Evolutionary conservation across 1,139 yeast genomes (phyloP).

Genomic region (Suzukiozyma palmioleophila): DNA sequence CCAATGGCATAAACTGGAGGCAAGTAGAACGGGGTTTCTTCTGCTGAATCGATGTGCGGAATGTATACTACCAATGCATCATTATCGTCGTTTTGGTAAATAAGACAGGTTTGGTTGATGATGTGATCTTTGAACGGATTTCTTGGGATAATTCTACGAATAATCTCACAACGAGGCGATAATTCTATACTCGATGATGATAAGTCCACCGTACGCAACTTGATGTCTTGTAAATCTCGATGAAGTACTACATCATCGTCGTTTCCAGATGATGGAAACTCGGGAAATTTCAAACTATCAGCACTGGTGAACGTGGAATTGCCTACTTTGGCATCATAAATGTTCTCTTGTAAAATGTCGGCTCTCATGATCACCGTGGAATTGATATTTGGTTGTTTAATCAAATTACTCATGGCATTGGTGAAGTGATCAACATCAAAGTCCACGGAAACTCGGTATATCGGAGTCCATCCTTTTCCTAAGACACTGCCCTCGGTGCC

Average conservation of each 20-base stretch:
- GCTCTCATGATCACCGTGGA: conserved; percentile 89
- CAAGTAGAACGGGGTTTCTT: conserved; percentile 78
- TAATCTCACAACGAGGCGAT: conserved; percentile 47
- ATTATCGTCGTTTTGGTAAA: conserved; percentile 24
- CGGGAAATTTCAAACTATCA: conserved; percentile 28
- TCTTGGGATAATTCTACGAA: conserved; percentile 81
- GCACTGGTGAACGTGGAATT: conserved; percentile 32
- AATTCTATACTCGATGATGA: conserved; percentile 24
- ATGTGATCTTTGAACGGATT: conserved; percentile 83
- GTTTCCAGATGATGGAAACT: conserved; percentile 22
- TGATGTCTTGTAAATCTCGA: conserved; percentile 52
- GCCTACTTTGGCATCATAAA: conserved; percentile 35
- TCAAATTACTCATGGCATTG: conserved; percentile 74
- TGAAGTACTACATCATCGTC: conserved; percentile 36
- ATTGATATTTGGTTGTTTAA: conserved; percentile 84
- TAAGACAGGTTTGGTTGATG: conserved; percentile 78
- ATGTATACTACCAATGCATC: conserved; percentile 59
- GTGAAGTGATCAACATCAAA: conserved; percentile 56
- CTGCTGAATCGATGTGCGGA: conserved; percentile 63
- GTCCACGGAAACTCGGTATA: conserved; percentile 42
- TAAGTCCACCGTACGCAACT: conserved; percentile 45
- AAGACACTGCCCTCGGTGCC: conserved; percentile 33
- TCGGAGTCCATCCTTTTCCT: conserved; percentile 66
- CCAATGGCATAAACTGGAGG: conserved; percentile 86
- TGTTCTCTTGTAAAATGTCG: conserved; percentile 63